These are phyloP conservation scores for Triticum timopheevii DNA, from an alignment of 176 grass and related monocot genomes.

Conservation along the genomic window DNA sequence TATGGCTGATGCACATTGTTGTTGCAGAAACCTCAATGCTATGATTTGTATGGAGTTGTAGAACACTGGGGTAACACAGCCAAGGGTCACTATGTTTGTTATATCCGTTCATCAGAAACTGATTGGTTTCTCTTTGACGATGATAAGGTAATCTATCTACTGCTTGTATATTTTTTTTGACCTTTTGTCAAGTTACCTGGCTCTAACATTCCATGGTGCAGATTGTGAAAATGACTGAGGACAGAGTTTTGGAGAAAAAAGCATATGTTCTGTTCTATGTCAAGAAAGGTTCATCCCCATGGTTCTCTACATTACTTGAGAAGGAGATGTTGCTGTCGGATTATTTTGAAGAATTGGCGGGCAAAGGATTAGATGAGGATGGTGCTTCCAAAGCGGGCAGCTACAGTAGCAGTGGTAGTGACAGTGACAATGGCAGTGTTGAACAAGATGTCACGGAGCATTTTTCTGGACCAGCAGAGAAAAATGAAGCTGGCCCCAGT, in stretches of 20 bases:
- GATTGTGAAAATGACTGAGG: conserved; percentile 27
- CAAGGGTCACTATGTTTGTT: conserved; percentile 50
- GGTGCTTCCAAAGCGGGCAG: neutral
- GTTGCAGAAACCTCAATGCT: conserved; percentile 43
- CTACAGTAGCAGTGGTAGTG: neutral
- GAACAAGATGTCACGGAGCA: neutral
- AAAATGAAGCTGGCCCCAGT: neutral
- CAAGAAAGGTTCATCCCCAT: conserved; percentile 49
- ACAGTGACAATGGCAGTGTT: conserved; percentile 5
- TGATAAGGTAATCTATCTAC: conserved; percentile 26
- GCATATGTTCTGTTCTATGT: conserved; percentile 65
- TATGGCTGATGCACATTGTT: neutral
- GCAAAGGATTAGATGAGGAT: neutral
- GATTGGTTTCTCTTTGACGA: conserved; percentile 55
- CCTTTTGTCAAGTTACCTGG: neutral
- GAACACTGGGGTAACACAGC: conserved; percentile 32
- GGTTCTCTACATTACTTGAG: conserved; percentile 56
- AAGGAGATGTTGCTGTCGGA: neutral
- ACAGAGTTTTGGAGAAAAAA: conserved; percentile 11
- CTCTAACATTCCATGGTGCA: conserved; percentile 19
- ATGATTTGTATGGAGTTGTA: conserved; percentile 61
- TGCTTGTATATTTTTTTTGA: neutral
- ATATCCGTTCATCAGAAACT: conserved; percentile 40
- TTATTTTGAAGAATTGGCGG: neutral
- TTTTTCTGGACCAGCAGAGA: neutral